Conservation (phyloP, 2,329 filamentous ascomycete genomes). For the Diaporthe caulivora region DNA sequence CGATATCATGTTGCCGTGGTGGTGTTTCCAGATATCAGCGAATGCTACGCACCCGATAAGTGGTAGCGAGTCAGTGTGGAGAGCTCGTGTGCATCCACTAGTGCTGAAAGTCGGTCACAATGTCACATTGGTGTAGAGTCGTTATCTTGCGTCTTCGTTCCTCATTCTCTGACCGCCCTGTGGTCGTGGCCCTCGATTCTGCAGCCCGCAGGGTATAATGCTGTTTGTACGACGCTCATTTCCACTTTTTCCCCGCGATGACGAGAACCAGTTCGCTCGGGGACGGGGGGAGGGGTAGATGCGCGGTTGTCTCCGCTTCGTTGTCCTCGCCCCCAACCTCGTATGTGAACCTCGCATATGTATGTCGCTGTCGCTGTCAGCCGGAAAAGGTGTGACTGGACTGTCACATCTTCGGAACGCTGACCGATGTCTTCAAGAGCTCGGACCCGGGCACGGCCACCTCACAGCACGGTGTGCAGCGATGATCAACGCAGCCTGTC, state of each 20-base stretch:
- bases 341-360: no score
- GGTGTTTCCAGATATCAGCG: conserved; percentile 21
- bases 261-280: background rate
- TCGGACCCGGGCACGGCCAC: background rate
- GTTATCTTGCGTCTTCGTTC: conserved; percentile 16
- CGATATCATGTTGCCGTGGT: conserved; percentile 13
- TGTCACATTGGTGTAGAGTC: conserved; percentile 20
- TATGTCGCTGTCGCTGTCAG: background rate
- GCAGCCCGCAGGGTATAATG: conserved; percentile 23
- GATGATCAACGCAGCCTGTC: background rate
- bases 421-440: background rate
- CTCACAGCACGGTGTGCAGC: background rate
- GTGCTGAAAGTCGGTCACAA: conserved; percentile 29
- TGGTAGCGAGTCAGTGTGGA: conserved; percentile 9
- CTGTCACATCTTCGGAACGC: conserved; percentile 5
- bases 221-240: conserved; percentile 21
- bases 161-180: conserved; percentile 26
- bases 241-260: conserved; percentile 18
- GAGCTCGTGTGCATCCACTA: conserved; percentile 17
- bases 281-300: background rate
- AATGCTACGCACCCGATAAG: conserved; percentile 13
- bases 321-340: background rate
- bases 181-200: background rate
- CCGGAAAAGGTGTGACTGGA: background rate
- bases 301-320: background rate